Base-by-base conservation (phyloP, 305 asterid genomes). In the Solanum aculeatissimum region DNA sequence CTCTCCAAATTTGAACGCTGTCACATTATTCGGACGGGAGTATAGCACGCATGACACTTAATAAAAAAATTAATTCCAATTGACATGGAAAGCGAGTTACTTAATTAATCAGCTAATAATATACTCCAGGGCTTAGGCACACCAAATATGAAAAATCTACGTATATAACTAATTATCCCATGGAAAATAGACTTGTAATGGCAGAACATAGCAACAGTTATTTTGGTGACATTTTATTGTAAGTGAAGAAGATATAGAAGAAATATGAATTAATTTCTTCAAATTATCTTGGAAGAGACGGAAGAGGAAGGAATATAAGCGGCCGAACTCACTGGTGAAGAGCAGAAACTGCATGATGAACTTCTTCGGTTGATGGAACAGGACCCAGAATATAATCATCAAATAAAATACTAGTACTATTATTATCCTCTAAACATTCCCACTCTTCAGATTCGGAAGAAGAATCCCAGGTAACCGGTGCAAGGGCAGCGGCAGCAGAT, bases 341-440 rank as follows among this genome's bases (percentile, higher is more conserved):
- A 43, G 98, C 93, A 88, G 90, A 88, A 81, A 94, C 89, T 12
- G 98, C 98, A 80, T 84, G 90, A 68, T 87, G 88, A 60, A 92
- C 98, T 77, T 95, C 98, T 27, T 91, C 92, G 0, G 7, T 82
- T 7, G 95, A 90, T 21, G 98, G 98, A 88, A 89, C 94, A 84
- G 85, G 69, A 32, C 92, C 94, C 86, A 93, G 89, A 29, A 94
- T 89, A 78, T 43, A 89, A 85, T 91, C 95, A 7, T 92, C 94
- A 69, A 55, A 75, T 47, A 83, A 58, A 4, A 27, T 83, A 66
- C 14, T 16, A 65, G 1, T 25, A 25, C 1, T 40, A 40, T 53
- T 54, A 54, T 60, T 14, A 43, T 90, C 90, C 65, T 86, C 92
- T 27, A 94, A 74, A 81, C 69, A 88, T 80, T 91, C 95, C 98